A percentile compares a stretch with the other conserved stretches of the same genome.
phyloP scores from a whole-genome alignment of 2,329 filamentous ascomycete species.

The Aquanectria penicillioides region DNA sequence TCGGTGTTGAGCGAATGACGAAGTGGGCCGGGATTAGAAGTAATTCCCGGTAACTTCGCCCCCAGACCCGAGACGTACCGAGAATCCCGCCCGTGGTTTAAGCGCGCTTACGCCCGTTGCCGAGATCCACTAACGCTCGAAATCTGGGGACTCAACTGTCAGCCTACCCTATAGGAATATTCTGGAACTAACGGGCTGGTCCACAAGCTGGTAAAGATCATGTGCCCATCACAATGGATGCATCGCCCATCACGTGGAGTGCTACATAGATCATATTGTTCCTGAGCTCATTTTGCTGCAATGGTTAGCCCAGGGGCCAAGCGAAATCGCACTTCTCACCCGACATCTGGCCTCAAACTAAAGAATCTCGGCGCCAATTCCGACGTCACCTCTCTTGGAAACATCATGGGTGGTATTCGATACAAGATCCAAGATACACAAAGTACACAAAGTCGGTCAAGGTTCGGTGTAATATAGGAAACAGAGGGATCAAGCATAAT shows the following conservation, averaged over 20 bases:
- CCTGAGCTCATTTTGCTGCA: no score
- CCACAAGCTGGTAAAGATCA: no score
- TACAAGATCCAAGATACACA: neutral
- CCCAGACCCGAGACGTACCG: constrained; percentile 30
- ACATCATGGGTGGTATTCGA: neutral
- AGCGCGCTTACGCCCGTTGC: constrained; percentile 28
- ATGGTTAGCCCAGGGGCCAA: no score
- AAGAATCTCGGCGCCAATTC: neutral
- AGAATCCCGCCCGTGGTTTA: constrained; percentile 36
- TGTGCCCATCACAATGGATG: no score
- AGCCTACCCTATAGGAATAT: constrained; percentile 33
- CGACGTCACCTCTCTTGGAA: neutral
- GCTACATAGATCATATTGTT: no score
- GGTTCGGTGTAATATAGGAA: neutral
- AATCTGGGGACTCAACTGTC: neutral
- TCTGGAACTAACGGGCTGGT: neutral
- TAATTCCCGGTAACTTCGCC: constrained; percentile 33
- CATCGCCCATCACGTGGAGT: no score
- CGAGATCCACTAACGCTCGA: constrained; percentile 27
- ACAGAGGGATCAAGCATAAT: neutral
- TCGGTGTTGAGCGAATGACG: constrained; percentile 39
- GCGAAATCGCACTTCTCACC: no score
- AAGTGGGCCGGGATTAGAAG: constrained; percentile 41
- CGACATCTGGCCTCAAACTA: no score
- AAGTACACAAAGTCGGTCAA: constrained; percentile 4